Conservation (phyloP, 2,329 filamentous ascomycete genomes). For the Venturia asperata region DNA sequence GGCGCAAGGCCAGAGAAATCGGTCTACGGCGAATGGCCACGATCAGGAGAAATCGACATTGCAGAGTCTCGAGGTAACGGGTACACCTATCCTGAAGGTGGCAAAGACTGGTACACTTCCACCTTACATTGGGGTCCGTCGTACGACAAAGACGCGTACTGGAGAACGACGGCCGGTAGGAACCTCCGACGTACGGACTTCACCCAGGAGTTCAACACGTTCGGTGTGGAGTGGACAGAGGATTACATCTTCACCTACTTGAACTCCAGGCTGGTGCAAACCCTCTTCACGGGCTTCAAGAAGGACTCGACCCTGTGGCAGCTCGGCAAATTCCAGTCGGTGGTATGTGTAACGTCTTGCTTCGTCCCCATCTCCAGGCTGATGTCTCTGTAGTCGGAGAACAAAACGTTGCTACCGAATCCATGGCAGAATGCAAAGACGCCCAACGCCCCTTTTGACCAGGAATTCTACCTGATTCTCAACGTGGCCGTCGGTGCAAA, state of each 20-base stretch:
- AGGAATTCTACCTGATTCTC: conserved; percentile 37
- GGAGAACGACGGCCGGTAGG: conserved; percentile 27
- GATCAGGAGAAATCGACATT: conserved; percentile 49
- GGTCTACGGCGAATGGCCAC: conserved; percentile 41
- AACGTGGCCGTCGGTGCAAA: conserved; percentile 31
- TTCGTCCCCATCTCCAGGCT: too few species aligned
- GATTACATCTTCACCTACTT: conserved; percentile 50
- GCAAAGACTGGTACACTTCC: conserved; percentile 42
- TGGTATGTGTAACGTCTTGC: conserved; percentile 19
- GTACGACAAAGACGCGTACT: conserved; percentile 26
- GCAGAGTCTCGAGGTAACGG: conserved; percentile 45
- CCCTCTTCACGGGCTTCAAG: conserved; percentile 65
- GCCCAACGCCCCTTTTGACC: conserved; percentile 35
- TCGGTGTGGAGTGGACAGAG: conserved; percentile 47
- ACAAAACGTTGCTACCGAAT: conserved; percentile 39
- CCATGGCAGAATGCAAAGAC: conserved; percentile 40
- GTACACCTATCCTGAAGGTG: conserved; percentile 40
- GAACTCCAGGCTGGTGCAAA: conserved; percentile 49
- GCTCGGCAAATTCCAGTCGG: conserved; percentile 32
- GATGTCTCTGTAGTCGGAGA: conserved; percentile 20
- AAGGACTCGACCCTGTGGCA: conserved; percentile 32
- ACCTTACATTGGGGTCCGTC: conserved; percentile 45
- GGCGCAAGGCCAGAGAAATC: conserved; percentile 17
- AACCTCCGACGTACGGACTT: conserved; percentile 30
- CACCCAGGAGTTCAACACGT: conserved; percentile 43